Percentiles rank a stretch among this genome's conserved stretches.
Evolutionary conservation across 1,139 yeast genomes (phyloP).

Genomic region (Candida glucosophila): DNA sequence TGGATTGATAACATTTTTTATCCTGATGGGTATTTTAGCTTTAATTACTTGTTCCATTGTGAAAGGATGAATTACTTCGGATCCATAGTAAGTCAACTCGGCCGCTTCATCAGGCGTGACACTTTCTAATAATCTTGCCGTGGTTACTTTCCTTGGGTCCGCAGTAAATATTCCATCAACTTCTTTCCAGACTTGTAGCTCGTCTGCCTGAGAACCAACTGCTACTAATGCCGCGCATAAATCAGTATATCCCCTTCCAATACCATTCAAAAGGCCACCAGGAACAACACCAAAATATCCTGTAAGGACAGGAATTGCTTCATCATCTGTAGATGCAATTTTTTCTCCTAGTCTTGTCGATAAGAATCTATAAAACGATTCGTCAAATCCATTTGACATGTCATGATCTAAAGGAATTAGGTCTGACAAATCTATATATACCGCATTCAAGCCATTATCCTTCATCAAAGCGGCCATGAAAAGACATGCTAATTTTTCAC

Average conservation of each 20-base stretch:
- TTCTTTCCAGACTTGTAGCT: constrained; percentile 96
- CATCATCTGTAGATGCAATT: constrained; percentile 37
- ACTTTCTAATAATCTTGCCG: constrained; percentile 73
- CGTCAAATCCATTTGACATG: constrained; percentile 50
- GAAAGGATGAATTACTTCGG: constrained; percentile 96
- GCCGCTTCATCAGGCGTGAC: constrained; percentile 99
- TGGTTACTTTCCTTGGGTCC: constrained; percentile 91
- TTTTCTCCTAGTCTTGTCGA: constrained; percentile 51
- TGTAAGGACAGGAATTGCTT: constrained; percentile 79
- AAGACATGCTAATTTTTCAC: constrained; percentile 85
- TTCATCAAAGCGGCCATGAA: constrained; percentile 81
- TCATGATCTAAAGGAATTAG: constrained; percentile 57
- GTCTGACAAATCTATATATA: constrained; percentile 70
- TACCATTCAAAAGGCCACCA: constrained; percentile 85
- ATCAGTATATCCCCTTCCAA: constrained; percentile 97
- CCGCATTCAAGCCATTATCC: constrained; percentile 70
- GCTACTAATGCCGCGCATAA: constrained; percentile 95
- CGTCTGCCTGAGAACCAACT: constrained; percentile 87
- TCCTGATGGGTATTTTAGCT: constrained; percentile 92
- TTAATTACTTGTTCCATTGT: constrained; percentile 98
- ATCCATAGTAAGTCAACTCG: constrained; percentile 92
- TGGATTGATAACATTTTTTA: constrained; percentile 92
- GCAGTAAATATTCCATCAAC: constrained; percentile 98
- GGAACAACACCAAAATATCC: constrained; percentile 95
- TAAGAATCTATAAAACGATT: constrained; percentile 56